Evolutionary conservation across 768 basidiomycete genomes (phyloP).

Genomic region (Suillus variegatus): DNA sequence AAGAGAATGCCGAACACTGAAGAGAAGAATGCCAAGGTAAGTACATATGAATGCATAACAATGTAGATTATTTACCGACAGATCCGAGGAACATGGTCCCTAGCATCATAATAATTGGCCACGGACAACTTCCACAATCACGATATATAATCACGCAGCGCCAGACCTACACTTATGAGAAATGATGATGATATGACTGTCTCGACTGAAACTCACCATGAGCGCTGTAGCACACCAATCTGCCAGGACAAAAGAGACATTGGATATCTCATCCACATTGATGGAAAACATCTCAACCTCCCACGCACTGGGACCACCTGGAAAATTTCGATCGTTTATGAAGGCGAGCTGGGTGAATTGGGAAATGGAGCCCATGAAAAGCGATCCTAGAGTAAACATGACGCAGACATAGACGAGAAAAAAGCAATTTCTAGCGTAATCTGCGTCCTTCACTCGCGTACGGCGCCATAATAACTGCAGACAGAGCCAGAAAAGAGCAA

Average conservation of each 20-base stretch:
- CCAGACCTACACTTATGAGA: slow-evolving; percentile 22
- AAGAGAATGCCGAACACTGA: slow-evolving; percentile 28
- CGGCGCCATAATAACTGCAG: slow-evolving; percentile 19
- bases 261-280: slow-evolving; percentile 22
- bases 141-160: slow-evolving; percentile 30
- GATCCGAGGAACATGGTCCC: slow-evolving; percentile 28
- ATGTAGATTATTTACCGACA: slow-evolving; percentile 17
- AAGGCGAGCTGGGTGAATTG: slow-evolving; percentile 32
- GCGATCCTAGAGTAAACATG: slow-evolving; percentile 26
- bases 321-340: slow-evolving; percentile 26
- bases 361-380: slow-evolving; percentile 28
- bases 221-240: slow-evolving; percentile 30
- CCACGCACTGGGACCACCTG: slow-evolving; percentile 27
- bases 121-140: slow-evolving; percentile 17
- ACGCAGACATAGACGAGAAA: slow-evolving; percentile 25
- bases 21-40: not conserved
- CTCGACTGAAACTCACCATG: slow-evolving; percentile 17
- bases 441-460: slow-evolving; percentile 17
- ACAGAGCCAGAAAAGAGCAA: slow-evolving; percentile 26
- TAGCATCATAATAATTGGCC: slow-evolving; percentile 18
- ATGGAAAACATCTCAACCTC: slow-evolving; percentile 31
- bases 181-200: not conserved
- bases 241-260: slow-evolving; percentile 27
- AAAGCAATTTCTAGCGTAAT: slow-evolving; percentile 16
- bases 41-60: no score